phyloP scores from a whole-genome alignment of 2,329 filamentous ascomycete species.

The Cytospora chrysosperma region DNA sequence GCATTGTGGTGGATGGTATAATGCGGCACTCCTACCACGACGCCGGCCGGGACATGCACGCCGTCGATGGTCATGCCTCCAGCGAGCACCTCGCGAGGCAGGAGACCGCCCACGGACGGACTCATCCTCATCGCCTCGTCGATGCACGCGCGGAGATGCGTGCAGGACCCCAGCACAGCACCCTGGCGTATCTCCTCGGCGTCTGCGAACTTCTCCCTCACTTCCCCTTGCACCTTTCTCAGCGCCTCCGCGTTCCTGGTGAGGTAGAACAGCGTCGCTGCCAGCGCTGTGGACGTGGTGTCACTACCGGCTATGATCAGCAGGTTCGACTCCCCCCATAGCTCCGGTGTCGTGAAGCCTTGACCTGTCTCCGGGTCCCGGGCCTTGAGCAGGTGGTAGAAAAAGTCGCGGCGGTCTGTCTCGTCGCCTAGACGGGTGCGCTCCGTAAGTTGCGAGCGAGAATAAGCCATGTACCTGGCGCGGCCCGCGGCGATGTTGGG shows the following conservation, averaged over 20 bases:
- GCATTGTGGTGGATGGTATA: slow-evolving; percentile 69
- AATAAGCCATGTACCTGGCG: slow-evolving; percentile 70
- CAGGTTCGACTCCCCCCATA: slow-evolving; percentile 70
- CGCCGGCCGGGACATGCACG: slow-evolving; percentile 54
- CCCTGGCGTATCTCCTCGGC: slow-evolving; percentile 58
- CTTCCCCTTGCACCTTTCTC: slow-evolving; percentile 47
- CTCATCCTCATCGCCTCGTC: slow-evolving; percentile 65
- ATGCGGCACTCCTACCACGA: slow-evolving; percentile 62
- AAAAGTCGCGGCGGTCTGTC: slow-evolving; percentile 70
- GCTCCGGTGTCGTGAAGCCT: slow-evolving; percentile 63
- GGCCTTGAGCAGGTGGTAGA: slow-evolving; percentile 71
- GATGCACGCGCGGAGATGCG: slow-evolving; percentile 63
- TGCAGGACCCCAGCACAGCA: slow-evolving; percentile 46
- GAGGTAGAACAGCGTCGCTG: slow-evolving; percentile 63
- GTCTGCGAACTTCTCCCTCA: slow-evolving; percentile 49
- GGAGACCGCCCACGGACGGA: slow-evolving; percentile 58
- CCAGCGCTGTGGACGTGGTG: slow-evolving; percentile 68
- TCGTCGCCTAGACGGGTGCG: slow-evolving; percentile 65
- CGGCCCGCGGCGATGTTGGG: slow-evolving; percentile 64
- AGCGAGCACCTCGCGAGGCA: slow-evolving; percentile 57
- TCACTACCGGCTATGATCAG: slow-evolving; percentile 72
- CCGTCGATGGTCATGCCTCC: slow-evolving; percentile 57
- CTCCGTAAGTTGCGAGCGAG: slow-evolving; percentile 64
- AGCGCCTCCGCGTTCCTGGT: slow-evolving; percentile 51
- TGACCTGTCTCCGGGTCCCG: slow-evolving; percentile 69